A percentile compares a stretch with the other conserved stretches of the same genome.
Evolutionary conservation across 106 monocot genomes (phyloP).

Genomic region (Dendrobium catenatum): DNA sequence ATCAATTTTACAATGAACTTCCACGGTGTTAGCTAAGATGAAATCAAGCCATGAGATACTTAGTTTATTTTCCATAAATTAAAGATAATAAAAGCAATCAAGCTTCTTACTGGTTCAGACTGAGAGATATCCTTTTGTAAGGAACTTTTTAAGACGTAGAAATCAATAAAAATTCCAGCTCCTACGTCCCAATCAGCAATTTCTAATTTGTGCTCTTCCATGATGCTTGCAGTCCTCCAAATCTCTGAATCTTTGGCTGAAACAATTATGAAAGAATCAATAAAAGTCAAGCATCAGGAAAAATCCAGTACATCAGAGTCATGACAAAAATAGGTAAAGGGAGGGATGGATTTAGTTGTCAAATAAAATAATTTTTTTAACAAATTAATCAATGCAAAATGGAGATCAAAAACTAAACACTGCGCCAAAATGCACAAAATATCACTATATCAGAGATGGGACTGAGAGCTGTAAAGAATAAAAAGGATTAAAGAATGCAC

Average conservation of each 20-base stretch:
- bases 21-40: not conserved
- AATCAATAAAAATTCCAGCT: slow-evolving; percentile 86
- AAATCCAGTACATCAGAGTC: not conserved
- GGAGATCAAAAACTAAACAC: not conserved
- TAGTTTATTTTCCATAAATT: not conserved
- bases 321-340: not conserved
- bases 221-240: slow-evolving; percentile 61
- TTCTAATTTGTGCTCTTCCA: slow-evolving; percentile 78
- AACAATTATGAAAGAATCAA: not conserved
- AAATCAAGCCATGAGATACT: not conserved
- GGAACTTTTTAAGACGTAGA: slow-evolving; percentile 40
- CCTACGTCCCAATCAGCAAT: slow-evolving; percentile 92
- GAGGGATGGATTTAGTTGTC: not conserved
- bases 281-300: slow-evolving; percentile 3
- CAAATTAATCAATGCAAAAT: not conserved
- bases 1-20: not conserved
- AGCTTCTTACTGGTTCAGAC: slow-evolving; percentile 38
- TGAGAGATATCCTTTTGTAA: slow-evolving; percentile 56
- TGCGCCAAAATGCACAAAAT: not conserved
- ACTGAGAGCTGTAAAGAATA: not conserved
- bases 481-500: not conserved
- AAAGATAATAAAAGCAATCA: slow-evolving; percentile 3
- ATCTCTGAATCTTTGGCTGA: slow-evolving; percentile 82
- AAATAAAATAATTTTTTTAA: not conserved
- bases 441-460: not conserved